phyloP scores from a whole-genome alignment of 2,329 filamentous ascomycete genomes.

The Hymenoscyphus repandus region DNA sequence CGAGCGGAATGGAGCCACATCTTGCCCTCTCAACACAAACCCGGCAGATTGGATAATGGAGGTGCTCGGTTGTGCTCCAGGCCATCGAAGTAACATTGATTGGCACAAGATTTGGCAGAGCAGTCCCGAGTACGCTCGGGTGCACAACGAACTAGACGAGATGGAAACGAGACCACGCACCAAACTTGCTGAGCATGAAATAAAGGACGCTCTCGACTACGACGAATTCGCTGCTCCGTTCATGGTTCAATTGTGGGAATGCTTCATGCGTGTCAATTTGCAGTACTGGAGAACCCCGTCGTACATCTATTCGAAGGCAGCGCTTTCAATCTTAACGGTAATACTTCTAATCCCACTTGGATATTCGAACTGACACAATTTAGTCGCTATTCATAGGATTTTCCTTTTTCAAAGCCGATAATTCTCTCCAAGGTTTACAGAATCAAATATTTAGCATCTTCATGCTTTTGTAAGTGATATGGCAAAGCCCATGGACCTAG shows the following conservation, averaged over 20 bases:
- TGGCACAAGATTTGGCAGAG: constrained; percentile 56
- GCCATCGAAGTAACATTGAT: constrained; percentile 54
- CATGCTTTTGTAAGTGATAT: constrained; percentile 54
- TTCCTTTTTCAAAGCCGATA: constrained; percentile 61
- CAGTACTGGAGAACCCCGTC: constrained; percentile 71
- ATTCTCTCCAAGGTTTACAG: constrained; percentile 58
- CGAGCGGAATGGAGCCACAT: constrained; percentile 59
- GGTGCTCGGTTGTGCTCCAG: constrained; percentile 50
- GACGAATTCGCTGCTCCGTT: constrained; percentile 73
- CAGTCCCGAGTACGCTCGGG: constrained; percentile 40
- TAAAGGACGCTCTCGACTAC: not conserved
- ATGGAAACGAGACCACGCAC: constrained; percentile 36
- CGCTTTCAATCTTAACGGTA: constrained; percentile 34
- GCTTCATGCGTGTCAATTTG: constrained; percentile 61
- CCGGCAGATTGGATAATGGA: constrained; percentile 66
- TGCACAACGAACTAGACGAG: constrained; percentile 35
- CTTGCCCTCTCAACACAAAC: constrained; percentile 56
- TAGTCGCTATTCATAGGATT: constrained; percentile 61
- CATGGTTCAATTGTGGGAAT: constrained; percentile 54
- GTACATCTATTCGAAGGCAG: constrained; percentile 67
- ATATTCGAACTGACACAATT: not conserved
- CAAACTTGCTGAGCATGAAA: not conserved
- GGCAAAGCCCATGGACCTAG: not conserved
- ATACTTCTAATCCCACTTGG: constrained; percentile 34
- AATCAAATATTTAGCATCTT: constrained; percentile 72